Percentiles rank a stretch among this genome's conserved stretches.
Evolutionary conservation across 106 monocot genomes (phyloP).

Genomic region (Allium sativum): DNA sequence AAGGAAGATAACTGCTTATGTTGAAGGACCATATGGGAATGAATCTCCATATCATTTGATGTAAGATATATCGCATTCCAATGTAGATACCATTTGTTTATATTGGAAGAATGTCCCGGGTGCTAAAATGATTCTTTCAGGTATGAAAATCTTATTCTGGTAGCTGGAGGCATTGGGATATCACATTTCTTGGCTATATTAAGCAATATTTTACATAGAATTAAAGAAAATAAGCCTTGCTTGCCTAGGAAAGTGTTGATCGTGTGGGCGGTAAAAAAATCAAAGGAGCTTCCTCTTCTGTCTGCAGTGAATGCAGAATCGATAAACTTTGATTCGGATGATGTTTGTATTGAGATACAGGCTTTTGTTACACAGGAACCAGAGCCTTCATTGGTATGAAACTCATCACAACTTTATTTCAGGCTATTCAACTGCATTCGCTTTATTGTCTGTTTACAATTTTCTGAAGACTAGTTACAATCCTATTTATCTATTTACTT

Average conservation of each 20-base stretch:
- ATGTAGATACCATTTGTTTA: no score
- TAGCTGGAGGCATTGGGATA: slow-evolving; percentile 92
- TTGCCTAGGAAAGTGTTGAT: slow-evolving; percentile 66
- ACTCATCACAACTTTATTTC: background rate
- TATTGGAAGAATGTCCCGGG: no score
- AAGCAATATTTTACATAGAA: slow-evolving; percentile 67
- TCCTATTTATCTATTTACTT: no score
- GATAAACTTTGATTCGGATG: slow-evolving; percentile 35
- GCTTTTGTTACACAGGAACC: slow-evolving; percentile 84
- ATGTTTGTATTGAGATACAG: slow-evolving; percentile 57
- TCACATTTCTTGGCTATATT: slow-evolving; percentile 90
- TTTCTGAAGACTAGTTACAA: no score
- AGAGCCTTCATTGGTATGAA: slow-evolving; percentile 53
- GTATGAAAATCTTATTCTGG: slow-evolving; percentile 91
- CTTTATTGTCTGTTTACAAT: background rate
- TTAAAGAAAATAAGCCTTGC: slow-evolving; percentile 38
- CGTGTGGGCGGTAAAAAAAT: slow-evolving; percentile 87
- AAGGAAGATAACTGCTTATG: slow-evolving; percentile 48
- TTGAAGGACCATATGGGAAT: slow-evolving; percentile 96
- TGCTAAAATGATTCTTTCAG: slow-evolving; percentile 14
- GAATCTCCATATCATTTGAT: slow-evolving; percentile 78
- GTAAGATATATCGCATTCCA: slow-evolving; percentile 18
- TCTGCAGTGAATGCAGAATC: slow-evolving; percentile 36
- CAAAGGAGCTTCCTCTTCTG: slow-evolving; percentile 78
- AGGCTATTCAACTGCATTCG: background rate